These are phyloP conservation scores for Trichoderma lentiforme DNA, from an alignment of 2,329 filamentous ascomycete species.

Conservation along the genomic window DNA sequence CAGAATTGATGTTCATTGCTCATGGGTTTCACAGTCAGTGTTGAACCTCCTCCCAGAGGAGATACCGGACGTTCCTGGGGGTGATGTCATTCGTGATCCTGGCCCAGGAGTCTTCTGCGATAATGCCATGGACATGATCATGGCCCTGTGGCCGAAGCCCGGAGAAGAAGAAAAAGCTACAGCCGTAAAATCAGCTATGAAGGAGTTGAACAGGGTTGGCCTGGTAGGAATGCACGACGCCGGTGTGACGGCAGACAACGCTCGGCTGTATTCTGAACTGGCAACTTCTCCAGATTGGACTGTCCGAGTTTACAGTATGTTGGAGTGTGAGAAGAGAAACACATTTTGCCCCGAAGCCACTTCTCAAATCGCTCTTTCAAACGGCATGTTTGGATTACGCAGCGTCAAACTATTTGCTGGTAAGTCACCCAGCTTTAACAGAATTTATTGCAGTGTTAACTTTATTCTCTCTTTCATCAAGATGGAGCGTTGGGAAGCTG, in stretches of 20 bases:
- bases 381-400: slow-evolving; percentile 53
- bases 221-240: slow-evolving; percentile 69
- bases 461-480: slow-evolving; percentile 25
- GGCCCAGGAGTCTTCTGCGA: slow-evolving; percentile 69
- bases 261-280: slow-evolving; percentile 54
- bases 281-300: slow-evolving; percentile 51
- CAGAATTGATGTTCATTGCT: slow-evolving; percentile 66
- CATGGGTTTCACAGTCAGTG: slow-evolving; percentile 64
- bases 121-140: slow-evolving; percentile 65
- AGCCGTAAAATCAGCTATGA: slow-evolving; percentile 60
- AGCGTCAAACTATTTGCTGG: slow-evolving; percentile 70
- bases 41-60: slow-evolving; percentile 56
- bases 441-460: not conserved
- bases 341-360: slow-evolving; percentile 57
- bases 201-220: slow-evolving; percentile 59
- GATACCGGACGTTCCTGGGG: slow-evolving; percentile 55
- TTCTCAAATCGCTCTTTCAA: slow-evolving; percentile 39
- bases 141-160: slow-evolving; percentile 55
- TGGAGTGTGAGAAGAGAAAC: slow-evolving; percentile 63
- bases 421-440: slow-evolving; percentile 28
- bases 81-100: slow-evolving; percentile 59
- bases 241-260: slow-evolving; percentile 53
- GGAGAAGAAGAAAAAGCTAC: slow-evolving; percentile 48
- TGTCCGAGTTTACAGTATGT: slow-evolving; percentile 65
- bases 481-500: slow-evolving; percentile 69